Conservation (phyloP, 331 rosid genomes). For the Spiraea crenata region DNA sequence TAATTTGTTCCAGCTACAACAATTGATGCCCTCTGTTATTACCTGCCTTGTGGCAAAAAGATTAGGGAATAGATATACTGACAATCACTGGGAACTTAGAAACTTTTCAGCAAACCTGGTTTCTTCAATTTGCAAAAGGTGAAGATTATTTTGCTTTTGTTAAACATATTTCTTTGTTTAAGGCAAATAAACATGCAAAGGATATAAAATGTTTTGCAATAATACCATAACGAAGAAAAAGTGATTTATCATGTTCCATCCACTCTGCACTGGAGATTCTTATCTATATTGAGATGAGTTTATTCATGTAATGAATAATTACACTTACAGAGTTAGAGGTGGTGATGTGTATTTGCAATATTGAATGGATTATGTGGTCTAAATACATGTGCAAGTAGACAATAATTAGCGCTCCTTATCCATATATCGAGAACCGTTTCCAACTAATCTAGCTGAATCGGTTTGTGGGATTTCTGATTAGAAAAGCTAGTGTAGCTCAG, state of each 20-base stretch:
- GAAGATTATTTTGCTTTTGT: constrained; percentile 26
- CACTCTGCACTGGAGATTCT: neutral
- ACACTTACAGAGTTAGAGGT: neutral
- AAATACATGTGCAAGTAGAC: neutral
- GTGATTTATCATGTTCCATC: neutral
- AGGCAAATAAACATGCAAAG: constrained; percentile 2
- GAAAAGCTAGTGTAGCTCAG: neutral
- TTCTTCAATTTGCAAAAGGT: constrained; percentile 88
- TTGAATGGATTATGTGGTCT: neutral
- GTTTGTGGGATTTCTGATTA: neutral
- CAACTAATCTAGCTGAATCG: neutral
- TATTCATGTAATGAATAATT: neutral
- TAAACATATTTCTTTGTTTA: constrained; percentile 12
- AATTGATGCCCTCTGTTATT: constrained; percentile 83
- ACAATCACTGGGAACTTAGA: constrained; percentile 96
- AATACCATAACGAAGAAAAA: neutral
- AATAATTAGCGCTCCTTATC: neutral
- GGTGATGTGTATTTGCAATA: neutral
- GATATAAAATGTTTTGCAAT: neutral
- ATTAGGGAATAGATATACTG: constrained; percentile 71
- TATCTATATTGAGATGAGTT: neutral
- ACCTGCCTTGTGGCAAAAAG: constrained; percentile 86
- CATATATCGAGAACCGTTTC: neutral
- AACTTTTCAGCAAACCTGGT: constrained; percentile 70
- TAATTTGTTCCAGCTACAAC: constrained; percentile 69